phyloP scores from a whole-genome alignment of 1,139 yeast species.

The Yamadazyma membranifaciens region DNA sequence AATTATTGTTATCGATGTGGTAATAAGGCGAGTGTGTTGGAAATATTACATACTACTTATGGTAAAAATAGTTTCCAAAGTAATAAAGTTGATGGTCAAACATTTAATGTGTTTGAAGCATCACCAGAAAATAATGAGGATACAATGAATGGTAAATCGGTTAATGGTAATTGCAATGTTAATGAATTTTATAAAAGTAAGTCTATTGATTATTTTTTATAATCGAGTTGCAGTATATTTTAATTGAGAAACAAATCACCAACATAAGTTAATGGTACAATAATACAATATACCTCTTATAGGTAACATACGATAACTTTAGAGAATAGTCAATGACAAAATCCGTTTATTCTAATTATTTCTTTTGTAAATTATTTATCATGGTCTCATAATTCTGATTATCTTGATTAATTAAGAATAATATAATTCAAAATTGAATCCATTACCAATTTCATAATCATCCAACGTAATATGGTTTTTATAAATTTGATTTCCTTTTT shows the following conservation, averaged over 20 bases:
- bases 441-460: slow-evolving; percentile 92
- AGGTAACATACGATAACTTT: too few species aligned
- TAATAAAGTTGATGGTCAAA: slow-evolving; percentile 45
- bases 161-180: slow-evolving; percentile 34
- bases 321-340: neutral
- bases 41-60: slow-evolving; percentile 47
- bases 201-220: slow-evolving; percentile 72
- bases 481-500: slow-evolving; percentile 75
- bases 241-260: neutral
- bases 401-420: slow-evolving; percentile 40
- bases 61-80: slow-evolving; percentile 20
- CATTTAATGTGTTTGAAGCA: slow-evolving; percentile 92
- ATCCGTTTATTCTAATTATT: neutral
- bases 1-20: slow-evolving; percentile 97
- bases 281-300: too few species aligned
- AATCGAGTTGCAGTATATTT: slow-evolving; percentile 4
- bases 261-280: too few species aligned
- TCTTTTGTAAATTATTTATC: too few species aligned
- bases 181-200: slow-evolving; percentile 27
- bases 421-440: slow-evolving; percentile 82
- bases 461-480: slow-evolving; percentile 89
- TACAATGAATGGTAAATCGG: slow-evolving; percentile 40
- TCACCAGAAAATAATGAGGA: slow-evolving; percentile 80
- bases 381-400: too few species aligned
- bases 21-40: slow-evolving; percentile 90